Evolutionary conservation across 495 filamentous ascomycete genomes (phyloP).

Genomic region (Hypoxylon fragiforme): DNA sequence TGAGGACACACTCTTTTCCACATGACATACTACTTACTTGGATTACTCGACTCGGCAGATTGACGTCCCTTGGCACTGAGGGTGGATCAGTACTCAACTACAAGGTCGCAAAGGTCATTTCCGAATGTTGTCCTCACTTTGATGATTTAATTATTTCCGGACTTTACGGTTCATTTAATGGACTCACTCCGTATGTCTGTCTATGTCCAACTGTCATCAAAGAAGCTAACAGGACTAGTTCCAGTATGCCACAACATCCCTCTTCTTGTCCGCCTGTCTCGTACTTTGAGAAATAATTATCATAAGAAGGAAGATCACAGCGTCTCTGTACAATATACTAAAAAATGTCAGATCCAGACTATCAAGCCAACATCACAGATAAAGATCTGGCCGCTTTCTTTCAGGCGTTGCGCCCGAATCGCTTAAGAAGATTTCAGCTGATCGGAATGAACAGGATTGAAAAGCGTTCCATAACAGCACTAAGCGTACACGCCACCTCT

Average conservation of each 20-base stretch:
- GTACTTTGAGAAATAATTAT: background rate
- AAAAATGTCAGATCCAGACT: constrained; percentile 23
- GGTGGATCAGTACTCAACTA: constrained; percentile 60
- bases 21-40: constrained; percentile 38
- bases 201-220: too few species aligned
- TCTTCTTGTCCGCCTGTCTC: background rate
- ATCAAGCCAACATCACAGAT: constrained; percentile 49
- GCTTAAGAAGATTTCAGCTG: constrained; percentile 62
- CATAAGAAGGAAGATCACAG: background rate
- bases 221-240: constrained; percentile 8
- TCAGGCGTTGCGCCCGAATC: constrained; percentile 56
- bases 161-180: background rate
- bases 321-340: background rate
- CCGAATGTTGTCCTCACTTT: constrained; percentile 62
- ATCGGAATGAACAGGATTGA: constrained; percentile 56
- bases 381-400: constrained; percentile 62
- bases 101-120: constrained; percentile 56
- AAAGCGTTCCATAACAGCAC: constrained; percentile 57
- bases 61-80: constrained; percentile 56
- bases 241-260: constrained; percentile 5
- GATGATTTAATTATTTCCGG: constrained; percentile 33
- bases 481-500: constrained; percentile 61
- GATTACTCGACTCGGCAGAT: constrained; percentile 39
- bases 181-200: too few species aligned
- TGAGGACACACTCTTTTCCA: constrained; percentile 35